These are phyloP conservation scores for Dimargaris cristalligena DNA, from an alignment of 192 early-diverging fungal genomes.

Conservation along the genomic window DNA sequence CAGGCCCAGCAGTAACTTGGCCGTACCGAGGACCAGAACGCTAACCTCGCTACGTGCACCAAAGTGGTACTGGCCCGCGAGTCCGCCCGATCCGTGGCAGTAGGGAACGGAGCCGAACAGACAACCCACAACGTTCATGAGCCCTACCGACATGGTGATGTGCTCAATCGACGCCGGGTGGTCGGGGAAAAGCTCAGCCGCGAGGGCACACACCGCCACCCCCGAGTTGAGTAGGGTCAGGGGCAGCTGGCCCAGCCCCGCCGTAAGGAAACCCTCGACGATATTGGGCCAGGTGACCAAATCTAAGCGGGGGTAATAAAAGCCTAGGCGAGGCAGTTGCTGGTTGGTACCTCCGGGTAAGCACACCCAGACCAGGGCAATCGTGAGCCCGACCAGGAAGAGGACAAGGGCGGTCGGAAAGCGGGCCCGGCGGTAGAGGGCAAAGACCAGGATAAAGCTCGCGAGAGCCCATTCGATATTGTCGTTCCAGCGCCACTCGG, in stretches of 20 bases:
- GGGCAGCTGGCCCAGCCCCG: slow-evolving; percentile 73
- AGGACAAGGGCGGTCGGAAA: slow-evolving; percentile 53
- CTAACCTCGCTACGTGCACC: slow-evolving; percentile 71
- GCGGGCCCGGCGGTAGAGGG: slow-evolving; percentile 42
- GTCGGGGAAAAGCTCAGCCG: slow-evolving; percentile 71
- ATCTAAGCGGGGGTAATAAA: slow-evolving; percentile 37
- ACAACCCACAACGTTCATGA: slow-evolving; percentile 66
- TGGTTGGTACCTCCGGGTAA: slow-evolving; percentile 22
- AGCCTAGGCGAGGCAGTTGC: slow-evolving; percentile 26
- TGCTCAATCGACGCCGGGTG: slow-evolving; percentile 19
- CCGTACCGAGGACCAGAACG: slow-evolving; percentile 52
- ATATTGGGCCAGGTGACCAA: slow-evolving; percentile 48
- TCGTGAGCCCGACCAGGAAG: slow-evolving; percentile 48
- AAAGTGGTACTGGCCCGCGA: slow-evolving; percentile 92
- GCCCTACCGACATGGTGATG: slow-evolving; percentile 47
- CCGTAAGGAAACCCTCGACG: slow-evolving; percentile 54
- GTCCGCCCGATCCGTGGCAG: slow-evolving; percentile 71
- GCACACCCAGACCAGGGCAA: slow-evolving; percentile 42
- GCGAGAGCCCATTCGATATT: slow-evolving; percentile 56
- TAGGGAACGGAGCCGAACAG: slow-evolving; percentile 65
- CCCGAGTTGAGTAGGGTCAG: slow-evolving; percentile 77
- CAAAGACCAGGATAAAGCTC: slow-evolving; percentile 47
- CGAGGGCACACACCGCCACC: slow-evolving; percentile 54
- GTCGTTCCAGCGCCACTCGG: slow-evolving; percentile 43
- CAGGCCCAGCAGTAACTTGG: slow-evolving; percentile 67